phyloP scores from a whole-genome alignment of 2,329 filamentous ascomycete species.

The Xylariaceae sp. region DNA sequence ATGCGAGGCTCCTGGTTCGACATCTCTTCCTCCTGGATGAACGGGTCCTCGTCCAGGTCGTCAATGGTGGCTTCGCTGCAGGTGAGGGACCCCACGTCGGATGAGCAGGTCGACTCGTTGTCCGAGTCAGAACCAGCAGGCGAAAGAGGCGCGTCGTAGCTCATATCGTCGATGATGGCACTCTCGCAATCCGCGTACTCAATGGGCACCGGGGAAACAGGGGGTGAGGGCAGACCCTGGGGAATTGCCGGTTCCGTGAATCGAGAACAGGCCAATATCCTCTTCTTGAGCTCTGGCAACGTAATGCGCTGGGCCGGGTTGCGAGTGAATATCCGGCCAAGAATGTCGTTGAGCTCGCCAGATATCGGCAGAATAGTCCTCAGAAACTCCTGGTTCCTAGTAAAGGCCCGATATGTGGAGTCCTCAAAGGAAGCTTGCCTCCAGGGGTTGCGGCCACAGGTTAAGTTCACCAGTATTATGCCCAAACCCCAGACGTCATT shows the following conservation, averaged over 20 bases:
- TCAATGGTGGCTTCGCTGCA: slow-evolving; percentile 48
- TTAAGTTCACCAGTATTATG: slow-evolving; percentile 94
- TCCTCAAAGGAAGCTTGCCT: slow-evolving; percentile 92
- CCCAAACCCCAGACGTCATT: slow-evolving; percentile 99
- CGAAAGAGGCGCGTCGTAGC: slow-evolving; percentile 38
- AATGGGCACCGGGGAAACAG: slow-evolving; percentile 35
- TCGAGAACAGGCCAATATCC: slow-evolving; percentile 67
- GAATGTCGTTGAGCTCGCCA: slow-evolving; percentile 78
- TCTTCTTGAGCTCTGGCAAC: slow-evolving; percentile 67
- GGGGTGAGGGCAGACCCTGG: slow-evolving; percentile 31
- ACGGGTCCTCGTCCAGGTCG: slow-evolving; percentile 42
- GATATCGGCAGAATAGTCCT: slow-evolving; percentile 89
- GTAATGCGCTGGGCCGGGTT: slow-evolving; percentile 78
- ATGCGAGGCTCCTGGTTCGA: slow-evolving; percentile 32
- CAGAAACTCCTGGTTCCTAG: slow-evolving; percentile 77
- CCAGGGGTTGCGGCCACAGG: slow-evolving; percentile 97
- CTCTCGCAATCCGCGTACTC: slow-evolving; percentile 43
- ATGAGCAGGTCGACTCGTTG: slow-evolving; percentile 36
- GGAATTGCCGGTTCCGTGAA: slow-evolving; percentile 52
- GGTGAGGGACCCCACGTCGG: slow-evolving; percentile 48
- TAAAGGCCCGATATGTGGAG: slow-evolving; percentile 87
- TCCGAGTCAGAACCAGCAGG: slow-evolving; percentile 39
- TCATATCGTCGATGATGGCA: slow-evolving; percentile 36
- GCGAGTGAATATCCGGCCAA: slow-evolving; percentile 80
- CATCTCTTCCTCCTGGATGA: slow-evolving; percentile 37